A percentile compares a stretch with the other conserved stretches of the same genome.
Conservation (phyloP, 306 rosid genomes). For the Styphnolobium japonicum region DNA sequence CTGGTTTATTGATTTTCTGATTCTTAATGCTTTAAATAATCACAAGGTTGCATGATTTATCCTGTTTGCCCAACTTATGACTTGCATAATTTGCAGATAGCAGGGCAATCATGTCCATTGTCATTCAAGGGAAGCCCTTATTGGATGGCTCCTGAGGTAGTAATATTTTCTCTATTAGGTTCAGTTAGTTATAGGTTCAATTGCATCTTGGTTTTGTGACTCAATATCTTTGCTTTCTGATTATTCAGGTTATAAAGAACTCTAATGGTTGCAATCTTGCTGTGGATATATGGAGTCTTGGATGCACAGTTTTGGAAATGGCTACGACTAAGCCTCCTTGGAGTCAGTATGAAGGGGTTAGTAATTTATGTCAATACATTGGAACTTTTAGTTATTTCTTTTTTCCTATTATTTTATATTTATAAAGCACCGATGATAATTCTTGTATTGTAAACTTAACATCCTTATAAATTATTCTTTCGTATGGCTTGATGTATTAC, state of each 20-base stretch:
- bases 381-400: background rate
- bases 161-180: constrained; percentile 11
- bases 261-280: constrained; percentile 83
- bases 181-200: constrained; percentile 11
- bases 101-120: constrained; percentile 85
- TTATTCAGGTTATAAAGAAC: constrained; percentile 79
- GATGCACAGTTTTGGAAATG: constrained; percentile 99
- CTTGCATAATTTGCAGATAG: constrained; percentile 56
- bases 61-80: constrained; percentile 28
- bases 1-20: constrained; percentile 8
- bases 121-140: constrained; percentile 99
- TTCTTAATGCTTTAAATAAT: constrained; percentile 3
- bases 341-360: constrained; percentile 99
- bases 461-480: constrained; percentile 3
- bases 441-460: constrained; percentile 14
- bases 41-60: constrained; percentile 18
- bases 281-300: constrained; percentile 99
- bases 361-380: constrained; percentile 32
- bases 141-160: constrained; percentile 99
- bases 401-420: background rate
- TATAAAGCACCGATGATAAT: background rate
- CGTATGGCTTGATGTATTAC: constrained; percentile 29
- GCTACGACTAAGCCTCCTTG: constrained; percentile 99
- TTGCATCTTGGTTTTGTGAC: constrained; percentile 21
- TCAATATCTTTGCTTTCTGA: constrained; percentile 19